Evolutionary conservation across 352 stramenopile genomes (phyloP), one percentile per base, ranked within the genome.

Genomic region (Phytophthora brassicae): DNA sequence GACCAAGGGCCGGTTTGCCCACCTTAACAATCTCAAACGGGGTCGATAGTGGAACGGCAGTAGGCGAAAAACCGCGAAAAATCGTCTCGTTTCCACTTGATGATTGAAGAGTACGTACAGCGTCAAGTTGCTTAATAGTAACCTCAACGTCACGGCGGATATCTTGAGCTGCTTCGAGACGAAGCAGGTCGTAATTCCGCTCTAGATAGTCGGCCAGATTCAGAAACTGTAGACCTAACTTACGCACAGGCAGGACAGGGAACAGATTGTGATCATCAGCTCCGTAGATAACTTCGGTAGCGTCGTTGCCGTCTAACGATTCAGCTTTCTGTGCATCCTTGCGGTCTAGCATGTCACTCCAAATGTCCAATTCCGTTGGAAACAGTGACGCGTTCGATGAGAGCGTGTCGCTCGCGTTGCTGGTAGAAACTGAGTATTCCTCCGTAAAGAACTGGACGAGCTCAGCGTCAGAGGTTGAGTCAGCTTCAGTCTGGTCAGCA

Each of bases 161-260:
- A 45, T 91, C 84, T 48, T 96, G 92, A 0, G 89, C 84, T 31
- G 79, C 89, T 69, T 98, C 95, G 0, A 98, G 58, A 7, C 84
- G 84, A 52, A 92, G 90, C 23, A 99, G 73, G 52, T 94, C 79
- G 70, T 96, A 98, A 59, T 91, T 96, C 17, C 97, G 88, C 28
- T 96, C 65, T 7, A 99, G 65, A 71, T 98, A 98, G 66, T 99
- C 97, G 9, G 83, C 58, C 36, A 98, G 69, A 14, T 95, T 98
- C 16, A 99, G 73, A 64, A 97, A 99, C 67, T 98, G 92, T 19
- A 98, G 66, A 52, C 90, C 95, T n/a, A 99, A 77, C 72, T 98
- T 99, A 13, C 92, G 94, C 28, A 99, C 66, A 4, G 92, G 82
- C 12, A 98, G 64, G 3, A 92, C 1, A 2, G 72, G 74, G 17